Evolutionary conservation across 1,284 basidiomycete genomes (phyloP).

Genomic region (Phellinidium pouzarii): DNA sequence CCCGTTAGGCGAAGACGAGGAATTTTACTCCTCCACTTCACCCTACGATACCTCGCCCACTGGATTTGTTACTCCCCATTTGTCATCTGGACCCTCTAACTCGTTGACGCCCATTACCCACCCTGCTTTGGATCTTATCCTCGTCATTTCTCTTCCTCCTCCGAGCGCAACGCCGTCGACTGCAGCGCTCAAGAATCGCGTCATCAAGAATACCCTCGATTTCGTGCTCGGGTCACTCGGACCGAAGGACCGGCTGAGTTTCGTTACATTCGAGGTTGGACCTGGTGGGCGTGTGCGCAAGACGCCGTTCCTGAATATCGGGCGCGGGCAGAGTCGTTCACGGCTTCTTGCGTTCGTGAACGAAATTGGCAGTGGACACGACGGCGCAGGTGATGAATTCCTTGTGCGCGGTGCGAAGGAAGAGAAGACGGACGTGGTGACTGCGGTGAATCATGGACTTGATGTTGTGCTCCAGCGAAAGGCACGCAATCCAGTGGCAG

Average conservation of each 20-base stretch:
- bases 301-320: conserved; percentile 80
- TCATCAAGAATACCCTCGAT: conserved; percentile 80
- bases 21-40: conserved; percentile 31
- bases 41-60: conserved; percentile 45
- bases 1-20: conserved; percentile 66
- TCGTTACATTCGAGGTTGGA: conserved; percentile 88
- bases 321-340: conserved; percentile 59
- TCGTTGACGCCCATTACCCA: conserved; percentile 75
- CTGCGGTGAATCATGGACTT: conserved; percentile 88
- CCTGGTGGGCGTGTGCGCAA: conserved; percentile 72
- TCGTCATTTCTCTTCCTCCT: conserved; percentile 84
- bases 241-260: conserved; percentile 69
- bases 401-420: conserved; percentile 72
- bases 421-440: conserved; percentile 93
- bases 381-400: conserved; percentile 59
- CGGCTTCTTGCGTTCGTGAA: conserved; percentile 76
- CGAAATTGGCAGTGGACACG: conserved; percentile 47
- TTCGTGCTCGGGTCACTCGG: conserved; percentile 76
- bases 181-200: conserved; percentile 75
- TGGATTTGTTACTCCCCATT: conserved; percentile 64
- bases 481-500: conserved; percentile 81
- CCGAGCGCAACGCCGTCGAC: conserved; percentile 67
- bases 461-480: conserved; percentile 94
- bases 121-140: conserved; percentile 85
- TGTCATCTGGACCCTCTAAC: conserved; percentile 70